A percentile compares a stretch with the other conserved stretches of the same genome.
Evolutionary conservation across 805 yeast genomes (phyloP).

Genomic region (Henningerozyma blattae): DNA sequence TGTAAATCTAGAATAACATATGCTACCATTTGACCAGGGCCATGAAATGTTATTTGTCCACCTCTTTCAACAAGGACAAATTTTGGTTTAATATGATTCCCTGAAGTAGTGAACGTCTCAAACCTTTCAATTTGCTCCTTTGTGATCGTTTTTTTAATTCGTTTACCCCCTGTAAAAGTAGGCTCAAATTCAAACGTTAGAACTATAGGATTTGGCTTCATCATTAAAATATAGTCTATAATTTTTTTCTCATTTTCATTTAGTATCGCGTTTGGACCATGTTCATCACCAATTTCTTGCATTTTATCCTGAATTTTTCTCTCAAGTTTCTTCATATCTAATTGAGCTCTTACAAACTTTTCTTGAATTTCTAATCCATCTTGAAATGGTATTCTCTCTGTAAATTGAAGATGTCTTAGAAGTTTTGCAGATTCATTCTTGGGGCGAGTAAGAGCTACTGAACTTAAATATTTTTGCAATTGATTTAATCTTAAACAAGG

Average conservation of each 20-base stretch:
- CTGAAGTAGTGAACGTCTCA: slow-evolving; percentile 17
- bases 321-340: slow-evolving; percentile 44
- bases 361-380: slow-evolving; percentile 48
- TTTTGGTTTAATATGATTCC: slow-evolving; percentile 28
- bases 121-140: slow-evolving; percentile 14
- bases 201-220: slow-evolving; percentile 54
- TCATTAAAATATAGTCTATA: slow-evolving; percentile 29
- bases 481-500: no score
- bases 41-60: slow-evolving; percentile 95
- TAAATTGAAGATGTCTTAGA: slow-evolving; percentile 35
- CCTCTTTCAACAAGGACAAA: slow-evolving; percentile 81
- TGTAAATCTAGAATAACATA: slow-evolving; percentile 69
- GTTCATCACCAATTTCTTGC: slow-evolving; percentile 28
- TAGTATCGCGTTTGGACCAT: slow-evolving; percentile 20
- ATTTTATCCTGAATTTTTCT: slow-evolving; percentile 34
- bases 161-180: slow-evolving; percentile 85
- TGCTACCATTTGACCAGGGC: slow-evolving; percentile 86
- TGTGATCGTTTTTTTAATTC: slow-evolving; percentile 48
- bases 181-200: slow-evolving; percentile 78
- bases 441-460: slow-evolving; percentile 22
- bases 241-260: slow-evolving; percentile 37
- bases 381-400: slow-evolving; percentile 27
- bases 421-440: slow-evolving; percentile 23
- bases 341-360: slow-evolving; percentile 40
- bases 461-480: no score